Evolutionary conservation across 176 grass and related monocot species (phyloP), one percentile per base, ranked within the genome.

Genomic region (Zizania latifolia): DNA sequence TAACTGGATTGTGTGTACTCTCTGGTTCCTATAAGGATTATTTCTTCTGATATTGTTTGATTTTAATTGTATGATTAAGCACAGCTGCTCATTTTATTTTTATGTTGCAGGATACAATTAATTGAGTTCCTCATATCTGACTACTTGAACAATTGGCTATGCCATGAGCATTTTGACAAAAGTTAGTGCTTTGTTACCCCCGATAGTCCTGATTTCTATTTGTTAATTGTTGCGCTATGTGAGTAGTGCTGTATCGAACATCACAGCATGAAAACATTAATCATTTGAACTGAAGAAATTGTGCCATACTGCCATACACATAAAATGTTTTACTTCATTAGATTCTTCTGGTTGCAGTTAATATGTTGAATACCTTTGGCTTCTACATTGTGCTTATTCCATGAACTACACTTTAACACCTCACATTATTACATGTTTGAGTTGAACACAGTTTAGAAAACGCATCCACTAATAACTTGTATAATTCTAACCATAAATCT

Each of bases 81-180:
- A 14, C 50, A 44, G 12, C 46, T 27, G 2, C 19, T 44, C 51
- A 23, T 79, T 72, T 46, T 78, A 55, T 80, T 62, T 27, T 11
- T 10, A 57, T 56, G 74, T 76, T 79, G 57, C 91, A 94, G 91
- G 94, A 88, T 94, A 79, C 88, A 98, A 61, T 83, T 98, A 81
- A 81, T 92, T 2, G 89, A 94, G 68, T 92, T 98, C 84, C 78
- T 98, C 30, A 79, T 92, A 85, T 76, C 79, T 23, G 89, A 94
- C 67, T 84, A 90, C 72, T 31, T 92, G 50, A 90, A 83, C 69
- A 81, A 29, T 44, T 98, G 94, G 94, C 66, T 94, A 62, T 87
- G 74, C 31, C 30, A 26, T 1, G 72, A 88, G 70, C 74, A 86
- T 72, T 89, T 94, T 73, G 89, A 94, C 48, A 84, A 58, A 71